Evolutionary conservation across 306 rosid genomes (phyloP), one percentile per base, ranked within the genome.

Genomic region (Prunus mume): DNA sequence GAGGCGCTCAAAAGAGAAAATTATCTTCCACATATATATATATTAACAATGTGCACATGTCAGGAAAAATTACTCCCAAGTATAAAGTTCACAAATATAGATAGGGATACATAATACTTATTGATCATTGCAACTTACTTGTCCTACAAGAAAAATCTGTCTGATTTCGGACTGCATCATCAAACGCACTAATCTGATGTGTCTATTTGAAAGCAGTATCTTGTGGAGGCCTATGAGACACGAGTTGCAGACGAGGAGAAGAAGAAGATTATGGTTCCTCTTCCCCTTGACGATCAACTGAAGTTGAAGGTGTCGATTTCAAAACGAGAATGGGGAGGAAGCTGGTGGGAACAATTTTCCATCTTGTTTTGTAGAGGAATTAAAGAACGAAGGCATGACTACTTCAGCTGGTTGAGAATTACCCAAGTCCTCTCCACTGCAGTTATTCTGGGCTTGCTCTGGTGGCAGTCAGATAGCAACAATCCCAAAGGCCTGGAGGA

Each of bases 381-480:
- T 71, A 96, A 91, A 80, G 98, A 96, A 79, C 30, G 98, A 56
- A 83, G 90, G 63, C 91, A 96, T 60, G 99, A 96, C 73, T 96
- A 96, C 62, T 96, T 96, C 77, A 91, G 99, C 86, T 96, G 96
- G 97, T 65, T 96, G 84, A 88, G 98, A 88, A 78, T 91, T 87
- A 96, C 98, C 45, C 99, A 96, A 87, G 99, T 96, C 75, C 85
- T 96, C 32, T 87, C 97, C 68, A 96, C 99, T 12, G 97, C 99
- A 69, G n/a, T 91, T 72, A 92, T 96, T 81, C 83, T 96, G 83
- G 99, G 99, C 51, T 87, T 96, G 74, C 97, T 96, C 2, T 96
- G 99, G 99, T 96, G 97, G 98, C 97, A 81, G 73, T 96, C 97
- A 14, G 99, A 91, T 84, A 62, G 83, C 66, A 73, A 68, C 3